Evolutionary conservation across 345 rosid species (phyloP).

Genomic region (Eucalyptus pauciflora): DNA sequence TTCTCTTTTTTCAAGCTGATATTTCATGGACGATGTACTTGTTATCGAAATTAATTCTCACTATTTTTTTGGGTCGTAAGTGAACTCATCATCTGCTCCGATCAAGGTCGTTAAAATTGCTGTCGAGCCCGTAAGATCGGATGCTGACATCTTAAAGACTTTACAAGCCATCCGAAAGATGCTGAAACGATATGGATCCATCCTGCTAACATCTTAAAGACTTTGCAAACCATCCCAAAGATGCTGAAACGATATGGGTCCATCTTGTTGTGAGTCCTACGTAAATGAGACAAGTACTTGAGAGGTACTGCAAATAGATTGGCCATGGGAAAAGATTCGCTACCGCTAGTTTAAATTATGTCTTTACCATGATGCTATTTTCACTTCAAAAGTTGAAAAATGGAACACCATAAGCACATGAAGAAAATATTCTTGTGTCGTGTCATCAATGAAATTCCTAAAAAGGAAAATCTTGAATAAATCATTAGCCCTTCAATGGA

Average conservation of each 20-base stretch:
- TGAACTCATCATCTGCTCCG: too few species aligned
- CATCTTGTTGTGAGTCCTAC: background rate
- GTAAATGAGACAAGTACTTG: background rate
- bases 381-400: background rate
- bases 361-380: too few species aligned
- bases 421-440: background rate
- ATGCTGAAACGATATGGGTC: background rate
- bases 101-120: too few species aligned
- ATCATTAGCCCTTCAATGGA: background rate
- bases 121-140: too few species aligned
- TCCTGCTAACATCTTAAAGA: background rate
- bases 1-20: background rate
- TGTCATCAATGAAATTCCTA: background rate
- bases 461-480: too few species aligned
- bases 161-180: too few species aligned
- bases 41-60: background rate
- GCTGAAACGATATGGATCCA: background rate
- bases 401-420: background rate
- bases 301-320: background rate
- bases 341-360: fast-evolving
- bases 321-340: background rate
- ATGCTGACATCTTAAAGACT: too few species aligned
- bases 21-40: background rate
- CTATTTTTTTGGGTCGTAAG: too few species aligned
- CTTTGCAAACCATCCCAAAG: background rate